phyloP scores from a whole-genome alignment of 345 rosid genomes.

The Gossypium herbaceum region DNA sequence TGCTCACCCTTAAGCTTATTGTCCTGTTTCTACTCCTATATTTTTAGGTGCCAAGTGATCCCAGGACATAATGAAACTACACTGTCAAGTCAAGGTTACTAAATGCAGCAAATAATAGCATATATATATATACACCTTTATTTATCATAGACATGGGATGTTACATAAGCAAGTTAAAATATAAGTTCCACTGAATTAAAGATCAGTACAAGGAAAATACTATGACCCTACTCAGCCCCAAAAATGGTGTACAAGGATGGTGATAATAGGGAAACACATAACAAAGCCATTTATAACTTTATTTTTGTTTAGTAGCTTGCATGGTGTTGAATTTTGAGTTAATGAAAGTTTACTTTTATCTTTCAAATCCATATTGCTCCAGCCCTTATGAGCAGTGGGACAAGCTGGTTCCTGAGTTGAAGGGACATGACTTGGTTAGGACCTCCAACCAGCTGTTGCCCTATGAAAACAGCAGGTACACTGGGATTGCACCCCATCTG shows the following conservation, averaged over 20 bases:
- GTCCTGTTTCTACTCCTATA: not conserved
- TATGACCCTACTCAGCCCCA: not conserved
- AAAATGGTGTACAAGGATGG: conserved; percentile 5
- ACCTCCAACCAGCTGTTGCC: conserved; percentile 66
- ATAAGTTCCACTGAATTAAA: not conserved
- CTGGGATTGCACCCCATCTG: conserved; percentile 58
- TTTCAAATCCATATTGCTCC: conserved; percentile 82
- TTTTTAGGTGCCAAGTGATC: not conserved
- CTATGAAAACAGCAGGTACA: conserved; percentile 87
- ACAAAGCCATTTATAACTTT: not conserved
- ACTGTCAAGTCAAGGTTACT: not conserved
- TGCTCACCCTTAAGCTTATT: not conserved
- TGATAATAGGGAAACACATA: conserved; percentile 8
- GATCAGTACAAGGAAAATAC: conserved; percentile 7
- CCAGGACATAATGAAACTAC: not conserved
- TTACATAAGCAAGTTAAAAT: not conserved
- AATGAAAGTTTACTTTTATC: not conserved
- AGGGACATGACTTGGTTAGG: conserved; percentile 69
- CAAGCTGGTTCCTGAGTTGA: conserved; percentile 62
- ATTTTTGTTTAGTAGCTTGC: not conserved
- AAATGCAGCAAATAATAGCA: not conserved
- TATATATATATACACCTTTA: too few relatives aligned
- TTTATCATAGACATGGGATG: not conserved
- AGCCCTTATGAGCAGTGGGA: conserved; percentile 57
- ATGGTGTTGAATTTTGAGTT: not conserved